Evolutionary conservation across 768 basidiomycete species (phyloP).

Genomic region (Mycena galopus): DNA sequence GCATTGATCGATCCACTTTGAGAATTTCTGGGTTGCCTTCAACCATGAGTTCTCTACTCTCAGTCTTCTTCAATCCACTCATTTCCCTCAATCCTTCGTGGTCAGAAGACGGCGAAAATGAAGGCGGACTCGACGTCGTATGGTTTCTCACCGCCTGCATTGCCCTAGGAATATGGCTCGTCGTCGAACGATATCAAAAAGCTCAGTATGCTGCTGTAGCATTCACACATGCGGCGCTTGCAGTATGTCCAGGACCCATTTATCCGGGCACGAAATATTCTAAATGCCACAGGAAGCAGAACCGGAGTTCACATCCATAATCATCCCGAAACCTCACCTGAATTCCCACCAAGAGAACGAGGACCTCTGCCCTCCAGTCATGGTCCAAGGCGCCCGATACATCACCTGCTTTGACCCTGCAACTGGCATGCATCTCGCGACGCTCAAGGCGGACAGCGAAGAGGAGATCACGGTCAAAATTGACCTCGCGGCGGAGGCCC

Average conservation of each 20-base stretch:
- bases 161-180: constrained; percentile 83
- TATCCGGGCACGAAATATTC: constrained; percentile 1
- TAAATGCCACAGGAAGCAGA: constrained; percentile 62
- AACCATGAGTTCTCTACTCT: constrained; percentile 32
- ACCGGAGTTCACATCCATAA: constrained; percentile 67
- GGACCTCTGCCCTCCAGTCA: constrained; percentile 65
- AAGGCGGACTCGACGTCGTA: constrained; percentile 69
- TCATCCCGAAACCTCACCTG: constrained; percentile 71
- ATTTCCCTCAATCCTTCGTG: constrained; percentile 65
- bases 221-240: constrained; percentile 70
- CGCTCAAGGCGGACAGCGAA: constrained; percentile 80
- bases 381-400: constrained; percentile 66
- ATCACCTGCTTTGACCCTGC: constrained; percentile 96
- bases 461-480: constrained; percentile 85
- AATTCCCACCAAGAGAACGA: constrained; percentile 72
- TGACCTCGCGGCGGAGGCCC: constrained; percentile 70
- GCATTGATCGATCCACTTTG: constrained; percentile 19
- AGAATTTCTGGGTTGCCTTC: background rate
- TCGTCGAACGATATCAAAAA: constrained; percentile 80
- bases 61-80: constrained; percentile 50
- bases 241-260: constrained; percentile 55
- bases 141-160: constrained; percentile 80
- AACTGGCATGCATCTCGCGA: constrained; percentile 85
- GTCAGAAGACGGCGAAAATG: constrained; percentile 62
- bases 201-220: constrained; percentile 80